Evolutionary conservation across 108 stramenopile species (phyloP), one percentile per base, ranked within the genome.

Genomic region (Epithemia pelagica): DNA sequence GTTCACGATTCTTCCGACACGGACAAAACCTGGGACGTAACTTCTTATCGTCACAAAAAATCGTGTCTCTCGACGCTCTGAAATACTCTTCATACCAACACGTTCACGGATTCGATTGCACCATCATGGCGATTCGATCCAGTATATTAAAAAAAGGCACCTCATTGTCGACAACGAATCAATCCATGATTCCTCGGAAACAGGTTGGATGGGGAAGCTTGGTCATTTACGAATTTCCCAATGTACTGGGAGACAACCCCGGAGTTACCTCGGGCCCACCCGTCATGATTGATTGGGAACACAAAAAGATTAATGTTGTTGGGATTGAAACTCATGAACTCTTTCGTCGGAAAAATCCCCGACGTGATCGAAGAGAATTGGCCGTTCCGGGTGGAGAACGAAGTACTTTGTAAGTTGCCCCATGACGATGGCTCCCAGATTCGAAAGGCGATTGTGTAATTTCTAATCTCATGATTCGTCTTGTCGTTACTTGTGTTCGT

Each of bases 181-280:
- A n/a, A n/a, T n/a, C n/a, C n/a, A n/a, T n/a, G n/a, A n/a, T n/a
- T n/a, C n/a, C n/a, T n/a, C n/a, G n/a, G n/a, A 63, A 63, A 22
- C 29, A 31, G n/a, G 65, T 66, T 54, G 20, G 65, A 27, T 66
- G 52, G 52, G 52, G 54, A 52, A 51, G 52, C 52, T 26, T 66
- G 52, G 33, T 33, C 20, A 55, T 66, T 26, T 56, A 66, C 65
- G 52, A 54, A 28, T 56, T 55, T 31, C 28, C 26, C 2, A 66
- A 55, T 21, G 33, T 66, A 1, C 54, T 66, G 1, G 65, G 65
- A 8, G 65, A 66, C 21, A 66, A 66, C 33, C 65, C 65, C 19
- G 65, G 46, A 1, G 52, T 54, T 1, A 24, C 30, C 2, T 30
- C 26, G 24, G 65, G 65, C 18, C 32, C 65, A 10, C 65, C 65